phyloP scores from a whole-genome alignment of 129 eudicot genomes.

The Glebionis coronaria region DNA sequence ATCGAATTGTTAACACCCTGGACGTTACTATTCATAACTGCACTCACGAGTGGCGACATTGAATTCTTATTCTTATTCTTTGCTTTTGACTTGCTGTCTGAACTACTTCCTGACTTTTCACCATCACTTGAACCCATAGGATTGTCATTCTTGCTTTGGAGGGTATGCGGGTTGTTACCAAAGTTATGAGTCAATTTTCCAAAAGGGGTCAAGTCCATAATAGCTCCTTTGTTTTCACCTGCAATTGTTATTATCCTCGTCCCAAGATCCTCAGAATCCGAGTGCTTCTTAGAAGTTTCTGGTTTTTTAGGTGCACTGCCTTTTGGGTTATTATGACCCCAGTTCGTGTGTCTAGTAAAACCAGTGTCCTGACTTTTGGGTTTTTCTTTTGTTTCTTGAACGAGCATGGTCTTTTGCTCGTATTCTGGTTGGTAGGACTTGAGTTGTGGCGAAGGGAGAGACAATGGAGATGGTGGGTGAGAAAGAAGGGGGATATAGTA shows the following conservation, averaged over 20 bases:
- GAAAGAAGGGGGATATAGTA: slow-evolving; percentile 21
- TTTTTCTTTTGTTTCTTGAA: slow-evolving; percentile 42
- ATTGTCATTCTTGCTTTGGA: slow-evolving; percentile 10
- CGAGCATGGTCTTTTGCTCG: slow-evolving; percentile 52
- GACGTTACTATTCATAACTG: slow-evolving; percentile 64
- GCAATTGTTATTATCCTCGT: slow-evolving; percentile 48
- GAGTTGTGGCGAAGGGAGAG: slow-evolving; percentile 48
- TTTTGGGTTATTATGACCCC: neutral
- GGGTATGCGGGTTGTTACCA: neutral
- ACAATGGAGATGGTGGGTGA: slow-evolving; percentile 61
- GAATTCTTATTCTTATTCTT: slow-evolving; percentile 21
- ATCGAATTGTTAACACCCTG: slow-evolving; percentile 72
- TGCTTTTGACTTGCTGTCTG: slow-evolving; percentile 13
- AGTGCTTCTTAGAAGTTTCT: slow-evolving; percentile 21
- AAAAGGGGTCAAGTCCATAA: slow-evolving; percentile 54
- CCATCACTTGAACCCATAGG: slow-evolving; percentile 21
- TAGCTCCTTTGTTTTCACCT: slow-evolving; percentile 71
- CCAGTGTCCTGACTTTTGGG: slow-evolving; percentile 20
- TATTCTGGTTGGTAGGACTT: slow-evolving; percentile 25
- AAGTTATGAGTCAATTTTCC: slow-evolving; percentile 14
- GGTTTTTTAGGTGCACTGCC: slow-evolving; percentile 22
- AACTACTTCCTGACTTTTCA: slow-evolving; percentile 19
- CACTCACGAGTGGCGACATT: slow-evolving; percentile 34
- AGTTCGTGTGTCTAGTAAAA: neutral
- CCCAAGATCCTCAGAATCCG: slow-evolving; percentile 34